Base-by-base conservation (phyloP, 1,139 yeast genomes). In the Pichia sp. region DNA sequence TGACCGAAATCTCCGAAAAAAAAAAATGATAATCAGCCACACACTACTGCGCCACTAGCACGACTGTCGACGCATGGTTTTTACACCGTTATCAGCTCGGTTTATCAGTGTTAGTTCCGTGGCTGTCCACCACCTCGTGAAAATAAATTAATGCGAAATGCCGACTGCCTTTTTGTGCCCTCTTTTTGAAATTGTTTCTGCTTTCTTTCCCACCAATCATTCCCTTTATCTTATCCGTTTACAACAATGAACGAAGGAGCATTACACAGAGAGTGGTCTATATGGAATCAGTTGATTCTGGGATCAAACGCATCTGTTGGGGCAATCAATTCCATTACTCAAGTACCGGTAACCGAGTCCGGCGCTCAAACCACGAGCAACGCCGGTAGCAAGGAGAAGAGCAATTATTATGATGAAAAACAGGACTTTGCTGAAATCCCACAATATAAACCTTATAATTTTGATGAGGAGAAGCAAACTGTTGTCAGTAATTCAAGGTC, bases 241-340 rank as follows among this genome's bases (percentile, higher is more conserved):
- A 16, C 8, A 10, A 31, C 31, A 31, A 49, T 49, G 49, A 49
- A 44, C 27, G 31, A 44, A 34, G 50, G 48, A 11, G 44, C 52
- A 29, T 39, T 61, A 33, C 60, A 55, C 28, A 55, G 64, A 50
- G 65, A 61, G 43, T 61, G 63, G 64, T 42, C 55, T 9, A 44
- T 61, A 3, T 61, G 65, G 65, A 57, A 61, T 48, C 63, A 60
- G 41, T 38, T 58, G 42, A 31, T 16, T 16, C 23, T 16, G 23
- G 23, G 23, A 16, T 16, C 23, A 16, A 16, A 16, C 23, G 23
- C 23, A 16, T 16, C 23, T 16, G 23, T 16, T 16, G 23, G 23
- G 23, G 23, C 23, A 16, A 16, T 16, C 23, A 16, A 16, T 16
- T 16, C 23, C 23, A 16, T 16, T 16, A 16, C 7, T 34, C n/a